These are phyloP conservation scores for Martensiomyces pterosporus DNA, from an alignment of 192 early-diverging fungal species.

Conservation along the genomic window DNA sequence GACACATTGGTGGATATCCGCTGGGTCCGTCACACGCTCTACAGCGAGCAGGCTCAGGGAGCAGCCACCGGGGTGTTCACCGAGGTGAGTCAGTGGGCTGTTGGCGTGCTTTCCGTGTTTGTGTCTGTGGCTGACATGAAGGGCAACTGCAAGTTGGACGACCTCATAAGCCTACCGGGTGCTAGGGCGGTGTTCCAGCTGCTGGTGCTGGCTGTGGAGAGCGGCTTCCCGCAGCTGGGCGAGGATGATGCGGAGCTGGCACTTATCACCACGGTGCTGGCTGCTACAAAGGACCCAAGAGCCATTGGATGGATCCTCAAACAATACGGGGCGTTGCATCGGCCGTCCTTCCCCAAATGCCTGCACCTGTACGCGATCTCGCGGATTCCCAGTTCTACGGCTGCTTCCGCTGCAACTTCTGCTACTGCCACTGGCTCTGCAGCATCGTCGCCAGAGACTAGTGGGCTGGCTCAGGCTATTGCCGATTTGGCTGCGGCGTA, in stretches of 20 bases:
- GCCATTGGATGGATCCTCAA: slow-evolving; percentile 37
- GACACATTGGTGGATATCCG: slow-evolving; percentile 20
- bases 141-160: slow-evolving; percentile 25
- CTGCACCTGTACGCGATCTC: slow-evolving; percentile 31
- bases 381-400: slow-evolving; percentile 6
- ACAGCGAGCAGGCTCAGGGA: neutral
- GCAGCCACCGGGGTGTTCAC: no score
- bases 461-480: slow-evolving; percentile 23
- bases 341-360: slow-evolving; percentile 17
- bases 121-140: slow-evolving; percentile 45
- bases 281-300: slow-evolving; percentile 21
- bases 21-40: slow-evolving; percentile 12
- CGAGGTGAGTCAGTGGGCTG: slow-evolving; percentile 22
- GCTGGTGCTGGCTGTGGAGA: slow-evolving; percentile 30
- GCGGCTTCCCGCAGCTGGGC: slow-evolving; percentile 5
- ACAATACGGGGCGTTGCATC: slow-evolving; percentile 27
- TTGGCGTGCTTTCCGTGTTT: slow-evolving; percentile 31
- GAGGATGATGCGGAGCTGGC: slow-evolving; percentile 17
- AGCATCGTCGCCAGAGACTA: slow-evolving; percentile 6
- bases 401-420: no score
- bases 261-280: slow-evolving; percentile 15
- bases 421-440: no score
- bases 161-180: slow-evolving; percentile 26
- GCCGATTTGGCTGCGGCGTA: slow-evolving; percentile 12
- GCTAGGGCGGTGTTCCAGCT: slow-evolving; percentile 27